Evolutionary conservation across 768 basidiomycete species (phyloP), one percentile per base, ranked within the genome.

Genomic region (Termitomyces sp.): DNA sequence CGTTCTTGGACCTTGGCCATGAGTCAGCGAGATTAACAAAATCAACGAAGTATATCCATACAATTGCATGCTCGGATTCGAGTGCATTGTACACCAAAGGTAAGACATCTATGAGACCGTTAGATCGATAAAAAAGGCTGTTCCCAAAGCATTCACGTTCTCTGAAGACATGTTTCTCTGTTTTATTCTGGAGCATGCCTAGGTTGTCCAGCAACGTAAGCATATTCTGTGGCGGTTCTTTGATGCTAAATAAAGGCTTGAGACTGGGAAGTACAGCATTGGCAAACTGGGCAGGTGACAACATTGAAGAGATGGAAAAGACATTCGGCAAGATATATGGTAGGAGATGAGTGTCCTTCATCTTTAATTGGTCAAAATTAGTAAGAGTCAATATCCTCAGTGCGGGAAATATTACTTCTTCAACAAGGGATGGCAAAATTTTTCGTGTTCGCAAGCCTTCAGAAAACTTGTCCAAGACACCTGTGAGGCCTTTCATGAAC

Each of bases 211-310:
- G 71, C 26, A 99, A 73, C 0, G 94, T 94, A 52, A 98, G 71
- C 92, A 98, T 96, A 62, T 95, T 97, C 71, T 98, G 95, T 0
- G 96, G 95, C 18, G 97, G 96, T 65, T 99, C 97, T 69, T 90
- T 94, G 66, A 98, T 76, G 0, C 76, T 78, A 62, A 99, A 99
- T 18, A 99, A 72, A 0, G 95, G 96, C 66, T 90, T 94, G 36
- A 98, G 78, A 64, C 86, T 89, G 1, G 94, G 93, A 4, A 98
- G 76, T 3, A 98, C 94, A 54, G 81, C 75, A 18, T 77, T 75
- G 0, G 88, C 87, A 66, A 99, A 99, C 66, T 95, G 93, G 14
- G 79, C 67, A 5, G 92, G 81, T 6, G 89, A 84, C 50, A 98
- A 74, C 24, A 85, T 78, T 58, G 80, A 83, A 22, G 93, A 86